Evolutionary conservation across 345 rosid species (phyloP), one percentile per base, ranked within the genome.

Genomic region (Linum tenue): DNA sequence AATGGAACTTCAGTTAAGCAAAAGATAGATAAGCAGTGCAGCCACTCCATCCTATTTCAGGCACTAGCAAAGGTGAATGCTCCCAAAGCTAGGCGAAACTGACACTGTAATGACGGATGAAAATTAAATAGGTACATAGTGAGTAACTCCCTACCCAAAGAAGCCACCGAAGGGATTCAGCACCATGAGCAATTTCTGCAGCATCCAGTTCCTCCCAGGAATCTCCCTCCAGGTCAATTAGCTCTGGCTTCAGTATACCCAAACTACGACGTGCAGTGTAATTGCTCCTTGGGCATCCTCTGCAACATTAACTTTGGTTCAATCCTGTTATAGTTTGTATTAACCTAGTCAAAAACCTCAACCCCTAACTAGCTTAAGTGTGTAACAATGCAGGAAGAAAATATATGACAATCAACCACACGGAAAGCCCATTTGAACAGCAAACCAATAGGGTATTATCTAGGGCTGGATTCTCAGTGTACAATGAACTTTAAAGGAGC

Each of bases 141-240:
- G 61, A n/a, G 55, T 65, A n/a, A n/a, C n/a, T n/a, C 68, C 83
- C 48, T 83, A 92, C 98, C 98, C 97, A 88, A 48, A 90, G 83
- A 71, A 92, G 82, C 98, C 98, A 92, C 37, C 83, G 88, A 67
- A 90, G 59, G 38, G 97, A 86, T 70, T 84, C 83, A 66, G 90
- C 94, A 65, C 87, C 90, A 64, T 79, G 79, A 70, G 86, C 84
- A 63, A 90, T 86, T 72, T 92, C 91, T 15, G 75, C n/a, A 36
- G 77, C 67, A 66, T 81, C 90, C 64, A 92, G 83, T 71, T 87
- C 98, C 81, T 90, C 98, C 98, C 96, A 90, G 6, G 97, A 87
- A 57, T 90, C 96, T 44, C 79, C 96, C 63, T 72, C 97, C 55
- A 82, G 77, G 72, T 69, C 75, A 55, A 67, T 84, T 70, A 92